phyloP scores from a whole-genome alignment of 306 rosid genomes.

The Crotalaria pallida region DNA sequence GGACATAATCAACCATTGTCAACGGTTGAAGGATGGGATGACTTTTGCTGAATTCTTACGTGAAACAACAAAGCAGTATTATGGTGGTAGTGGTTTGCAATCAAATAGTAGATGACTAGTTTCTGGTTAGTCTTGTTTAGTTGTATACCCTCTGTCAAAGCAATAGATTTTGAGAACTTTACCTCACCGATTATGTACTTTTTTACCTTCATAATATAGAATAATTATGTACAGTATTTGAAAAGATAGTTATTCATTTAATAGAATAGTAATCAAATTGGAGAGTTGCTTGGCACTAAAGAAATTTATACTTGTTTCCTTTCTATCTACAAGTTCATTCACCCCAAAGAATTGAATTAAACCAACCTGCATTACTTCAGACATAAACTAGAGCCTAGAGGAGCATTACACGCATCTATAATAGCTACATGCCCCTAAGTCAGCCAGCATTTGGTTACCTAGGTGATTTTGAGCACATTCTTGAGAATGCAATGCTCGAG shows the following conservation, averaged over 20 bases:
- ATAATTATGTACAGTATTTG: constrained; percentile 1
- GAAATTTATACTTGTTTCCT: too few species aligned
- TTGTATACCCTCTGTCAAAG: neutral
- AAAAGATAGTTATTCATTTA: neutral
- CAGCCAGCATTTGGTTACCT: too few species aligned
- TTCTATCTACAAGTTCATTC: too few species aligned
- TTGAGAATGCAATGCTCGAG: too few species aligned
- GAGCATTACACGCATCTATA: neutral
- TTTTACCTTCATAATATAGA: neutral
- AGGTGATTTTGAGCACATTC: too few species aligned
- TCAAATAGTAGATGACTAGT: constrained; percentile 52
- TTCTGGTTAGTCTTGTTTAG: constrained; percentile 11
- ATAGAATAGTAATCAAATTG: neutral
- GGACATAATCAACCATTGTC: too few species aligned
- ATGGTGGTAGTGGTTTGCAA: constrained; percentile 79
- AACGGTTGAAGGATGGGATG: constrained; percentile 79
- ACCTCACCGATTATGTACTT: neutral
- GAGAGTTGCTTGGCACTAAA: neutral
- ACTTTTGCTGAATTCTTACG: constrained; percentile 81
- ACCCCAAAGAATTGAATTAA: too few species aligned
- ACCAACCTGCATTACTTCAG: too few species aligned
- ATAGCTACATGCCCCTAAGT: neutral
- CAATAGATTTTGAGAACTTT: neutral
- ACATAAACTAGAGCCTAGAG: too few species aligned
- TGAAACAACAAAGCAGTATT: constrained; percentile 82